A percentile compares a stretch with the other conserved stretches of the same genome.
Conservation (phyloP, 2,329 filamentous ascomycete species). For the Knufia petricola region DNA sequence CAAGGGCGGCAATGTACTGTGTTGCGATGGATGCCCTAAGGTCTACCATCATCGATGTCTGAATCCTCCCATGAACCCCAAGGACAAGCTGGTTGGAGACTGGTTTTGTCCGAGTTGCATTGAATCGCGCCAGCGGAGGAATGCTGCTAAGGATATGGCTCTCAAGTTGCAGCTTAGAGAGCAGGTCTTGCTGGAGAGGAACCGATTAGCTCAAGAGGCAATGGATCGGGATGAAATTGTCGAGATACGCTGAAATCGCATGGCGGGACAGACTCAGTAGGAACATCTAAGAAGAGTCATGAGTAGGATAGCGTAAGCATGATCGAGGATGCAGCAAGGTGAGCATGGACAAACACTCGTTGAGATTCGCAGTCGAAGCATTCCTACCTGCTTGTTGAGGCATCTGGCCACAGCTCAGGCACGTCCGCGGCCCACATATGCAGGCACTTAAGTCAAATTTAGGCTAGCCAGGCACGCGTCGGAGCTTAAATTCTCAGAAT, state of each 20-base stretch:
- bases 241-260: neutral
- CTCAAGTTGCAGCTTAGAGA: neutral
- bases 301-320: no score
- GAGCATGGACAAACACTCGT: no score
- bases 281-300: no score
- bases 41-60: conserved; percentile 6
- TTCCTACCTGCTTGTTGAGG: no score
- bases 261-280: no score
- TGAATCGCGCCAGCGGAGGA: neutral
- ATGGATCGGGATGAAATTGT: conserved; percentile 1
- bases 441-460: neutral
- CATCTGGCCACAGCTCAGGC: no score
- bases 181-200: conserved; percentile 3
- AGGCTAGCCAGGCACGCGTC: neutral
- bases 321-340: no score
- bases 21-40: conserved; percentile 8
- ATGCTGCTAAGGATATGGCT: neutral
- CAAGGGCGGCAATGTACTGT: conserved; percentile 3
- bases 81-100: neutral
- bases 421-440: neutral
- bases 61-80: neutral
- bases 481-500: neutral
- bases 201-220: neutral
- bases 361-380: no score
- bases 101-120: conserved; percentile 4